Evolutionary conservation across 306 rosid species (phyloP).

Genomic region (Erythrophleum fordii): DNA sequence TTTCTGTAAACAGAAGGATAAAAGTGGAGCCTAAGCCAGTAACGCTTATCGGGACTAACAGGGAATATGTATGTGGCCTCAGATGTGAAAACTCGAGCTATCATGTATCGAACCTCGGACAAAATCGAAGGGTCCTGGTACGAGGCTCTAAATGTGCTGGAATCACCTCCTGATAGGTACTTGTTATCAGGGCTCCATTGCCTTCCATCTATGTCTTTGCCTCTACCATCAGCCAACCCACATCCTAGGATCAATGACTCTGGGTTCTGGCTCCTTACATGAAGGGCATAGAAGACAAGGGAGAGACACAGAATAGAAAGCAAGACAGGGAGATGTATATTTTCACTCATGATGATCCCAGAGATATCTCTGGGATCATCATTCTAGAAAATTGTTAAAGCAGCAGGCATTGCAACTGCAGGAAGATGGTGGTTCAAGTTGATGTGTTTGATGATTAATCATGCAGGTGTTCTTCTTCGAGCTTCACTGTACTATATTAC

Average conservation of each 20-base stretch:
- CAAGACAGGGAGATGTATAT: no score
- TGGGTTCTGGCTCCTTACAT: constrained; percentile 12
- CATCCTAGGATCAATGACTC: constrained; percentile 43
- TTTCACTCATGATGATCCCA: constrained; percentile 32
- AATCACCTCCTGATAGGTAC: no score
- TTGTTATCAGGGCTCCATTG: no score
- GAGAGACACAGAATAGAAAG: constrained; percentile 2
- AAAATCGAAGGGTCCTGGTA: constrained; percentile 55
- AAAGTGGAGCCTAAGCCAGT: constrained; percentile 61
- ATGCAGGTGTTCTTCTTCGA: background rate
- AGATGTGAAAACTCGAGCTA: constrained; percentile 47
- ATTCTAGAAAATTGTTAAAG: constrained; percentile 23
- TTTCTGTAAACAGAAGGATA: no score
- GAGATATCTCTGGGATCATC: constrained; percentile 14
- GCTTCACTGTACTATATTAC: background rate
- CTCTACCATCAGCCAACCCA: no score
- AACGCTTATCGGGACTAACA: constrained; percentile 40
- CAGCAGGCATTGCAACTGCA: constrained; percentile 20
- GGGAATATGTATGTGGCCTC: constrained; percentile 48
- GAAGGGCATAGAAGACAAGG: constrained; percentile 38
- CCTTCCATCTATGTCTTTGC: no score
- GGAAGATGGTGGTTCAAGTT: constrained; percentile 24
- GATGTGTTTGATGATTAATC: background rate
- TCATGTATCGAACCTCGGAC: no score
- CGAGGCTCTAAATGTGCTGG: constrained; percentile 48